These are phyloP conservation scores for Exutisphaerella laricina DNA, from an alignment of 2,329 filamentous ascomycete species.

Conservation along the genomic window DNA sequence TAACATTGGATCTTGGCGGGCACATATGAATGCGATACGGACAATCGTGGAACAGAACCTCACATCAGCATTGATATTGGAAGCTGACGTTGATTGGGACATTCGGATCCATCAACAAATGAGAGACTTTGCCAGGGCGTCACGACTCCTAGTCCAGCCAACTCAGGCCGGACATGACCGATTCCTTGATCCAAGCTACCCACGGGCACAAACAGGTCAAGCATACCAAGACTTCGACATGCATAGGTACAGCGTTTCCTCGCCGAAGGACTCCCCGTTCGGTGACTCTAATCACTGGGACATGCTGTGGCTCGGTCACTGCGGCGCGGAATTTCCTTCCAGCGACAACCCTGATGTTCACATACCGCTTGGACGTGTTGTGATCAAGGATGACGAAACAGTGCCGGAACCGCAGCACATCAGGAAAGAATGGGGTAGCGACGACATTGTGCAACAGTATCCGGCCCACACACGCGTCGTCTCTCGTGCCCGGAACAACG, in stretches of 20 bases:
- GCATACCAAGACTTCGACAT: constrained; percentile 15
- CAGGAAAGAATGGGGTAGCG: constrained; percentile 21
- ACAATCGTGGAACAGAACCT: constrained; percentile 34
- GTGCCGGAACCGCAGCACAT: constrained; percentile 20
- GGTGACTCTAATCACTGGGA: constrained; percentile 35
- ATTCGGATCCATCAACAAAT: constrained; percentile 39
- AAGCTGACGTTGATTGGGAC: constrained; percentile 45
- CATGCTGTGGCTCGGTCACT: constrained; percentile 35
- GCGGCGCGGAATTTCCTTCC: constrained; percentile 14
- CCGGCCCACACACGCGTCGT: constrained; percentile 41
- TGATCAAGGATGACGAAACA: constrained; percentile 19
- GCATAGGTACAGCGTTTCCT: constrained; percentile 6
- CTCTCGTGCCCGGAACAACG: constrained; percentile 38
- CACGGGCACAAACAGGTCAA: constrained; percentile 9
- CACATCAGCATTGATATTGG: constrained; percentile 40
- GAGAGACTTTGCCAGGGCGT: constrained; percentile 35
- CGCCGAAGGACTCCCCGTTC: constrained; percentile 32
- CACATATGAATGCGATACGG: constrained; percentile 24
- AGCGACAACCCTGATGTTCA: constrained; percentile 1
- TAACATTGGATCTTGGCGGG: constrained; percentile 23
- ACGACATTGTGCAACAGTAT: constrained; percentile 17
- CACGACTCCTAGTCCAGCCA: constrained; percentile 35
- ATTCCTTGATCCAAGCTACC: constrained; percentile 21
- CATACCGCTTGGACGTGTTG: constrained; percentile 15
- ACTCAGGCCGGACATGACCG: constrained; percentile 11